phyloP scores from a whole-genome alignment of 2,329 filamentous ascomycete species.

The Balansia obtecta region DNA sequence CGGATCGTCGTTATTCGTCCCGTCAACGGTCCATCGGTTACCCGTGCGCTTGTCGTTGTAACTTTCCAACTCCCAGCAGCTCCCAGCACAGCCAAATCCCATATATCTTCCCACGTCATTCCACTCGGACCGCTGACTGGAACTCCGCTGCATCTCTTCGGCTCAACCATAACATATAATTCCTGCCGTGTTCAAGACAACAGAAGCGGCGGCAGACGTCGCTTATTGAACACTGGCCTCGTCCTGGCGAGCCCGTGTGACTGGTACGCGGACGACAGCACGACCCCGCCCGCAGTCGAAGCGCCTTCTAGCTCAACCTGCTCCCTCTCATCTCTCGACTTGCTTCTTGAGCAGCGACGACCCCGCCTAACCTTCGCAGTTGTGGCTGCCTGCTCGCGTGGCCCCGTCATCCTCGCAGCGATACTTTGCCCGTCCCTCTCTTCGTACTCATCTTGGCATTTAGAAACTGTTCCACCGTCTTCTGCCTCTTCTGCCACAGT shows the following conservation, averaged over 20 bases:
- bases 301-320: neutral
- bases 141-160: neutral
- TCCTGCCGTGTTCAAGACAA: neutral
- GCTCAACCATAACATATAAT: neutral
- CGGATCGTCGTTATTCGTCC: neutral
- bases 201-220: neutral
- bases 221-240: neutral
- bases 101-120: neutral
- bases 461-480: too few relatives aligned
- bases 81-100: neutral
- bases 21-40: neutral
- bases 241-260: neutral
- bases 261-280: neutral
- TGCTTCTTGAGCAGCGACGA: neutral
- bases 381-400: slow-evolving; percentile 5
- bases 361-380: slow-evolving; percentile 3
- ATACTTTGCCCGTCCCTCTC: neutral
- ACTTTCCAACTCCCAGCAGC: neutral
- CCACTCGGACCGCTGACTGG: neutral
- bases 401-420: neutral
- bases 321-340: neutral
- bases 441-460: neutral
- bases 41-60: neutral
- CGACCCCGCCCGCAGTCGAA: slow-evolving; percentile 5
- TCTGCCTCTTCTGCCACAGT: neutral